Evolutionary conservation across 225 moss, liverwort and hornwort genomes (phyloP), one percentile per base, ranked within the genome.

Genomic region (Pleurozium schreberi): DNA sequence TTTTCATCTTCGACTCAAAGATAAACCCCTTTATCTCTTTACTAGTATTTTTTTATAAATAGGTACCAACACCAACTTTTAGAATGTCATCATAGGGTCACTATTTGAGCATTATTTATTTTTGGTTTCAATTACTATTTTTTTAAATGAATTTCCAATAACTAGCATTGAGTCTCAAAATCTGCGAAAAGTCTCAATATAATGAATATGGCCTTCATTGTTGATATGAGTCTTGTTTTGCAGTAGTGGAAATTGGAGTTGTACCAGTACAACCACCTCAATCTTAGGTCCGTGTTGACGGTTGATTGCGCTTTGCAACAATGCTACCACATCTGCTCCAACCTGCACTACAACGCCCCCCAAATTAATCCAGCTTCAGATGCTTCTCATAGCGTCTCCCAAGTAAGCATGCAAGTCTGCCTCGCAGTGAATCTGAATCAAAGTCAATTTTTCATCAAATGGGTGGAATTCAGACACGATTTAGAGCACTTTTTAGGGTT

Each of bases 241-340:
- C 12, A 7, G 18, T 49, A 33, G 49, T 49, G 12, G 49, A 89
- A 85, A 82, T 50, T 42, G 34, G n/a, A 81, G 47, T 57, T 68
- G 22, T 92, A 93, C 92, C 89, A 94, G 75, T 50, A 89, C 92
- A 75, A 31, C 64, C 66, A 94, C 92, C 63, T 91, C 92, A 64
- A 94, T 91, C 71, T 88, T 59, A 5, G 88, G 92, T 38, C 92
- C 92, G 33, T 76, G 73, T 77, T 92, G 90, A 11, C 91, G 87
- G 82, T 94, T 67, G 25, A 94, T 92, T 43, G 90, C 91, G 49
- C 45, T 89, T 84, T 94, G 92, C 85, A 94, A 83, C 67, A 90
- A 79, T 47, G 65, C 27, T 18, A 92, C 92, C 16, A 94, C 91
- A 36, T 94, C 92, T 71, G 68, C 87, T 71, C 94, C 94, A 79